Evolutionary conservation across 306 rosid genomes (phyloP), one percentile per base, ranked within the genome.

Genomic region (Corylus heterophylla): DNA sequence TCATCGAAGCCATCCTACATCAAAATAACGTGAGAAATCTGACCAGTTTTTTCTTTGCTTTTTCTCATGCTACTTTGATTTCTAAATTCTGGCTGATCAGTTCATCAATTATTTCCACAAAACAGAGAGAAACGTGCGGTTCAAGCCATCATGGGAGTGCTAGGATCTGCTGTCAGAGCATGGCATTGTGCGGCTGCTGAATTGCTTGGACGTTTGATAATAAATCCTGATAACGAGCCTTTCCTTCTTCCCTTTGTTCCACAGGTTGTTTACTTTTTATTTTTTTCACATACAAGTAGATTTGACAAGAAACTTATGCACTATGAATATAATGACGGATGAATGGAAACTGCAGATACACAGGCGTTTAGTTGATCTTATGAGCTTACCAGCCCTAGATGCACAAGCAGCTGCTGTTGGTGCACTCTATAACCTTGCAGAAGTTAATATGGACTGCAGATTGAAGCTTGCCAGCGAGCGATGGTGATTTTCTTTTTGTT

Each of bases 101-200:
- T 67, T 72, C 62, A 14, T 49, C 31, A 22, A 45, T 42, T 71
- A 44, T 64, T 69, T 82, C 74, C 59, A 27, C 31, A 16, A 31
- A 49, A 54, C 92, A 93, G 99, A 81, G 99, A 89, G 74, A 96
- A 93, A 78, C 93, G 93, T 56, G 98, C 98, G 45, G 90, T 90
- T 78, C 86, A 89, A 92, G 98, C 96, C 69, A 90, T 96, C 82
- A 89, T 96, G 94, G 98, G 99, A 47, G 89, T 96, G 89, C 82
- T 96, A 77, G 97, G 86, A 70, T 93, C 97, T 78, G 37, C 92
- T 1, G 92, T 93, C 77, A 96, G 89, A 88, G 94, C 92, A 66
- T 96, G 99, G 99, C 96, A 93, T 81, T 93, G 99, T 84, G 93
- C 94, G 42, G 92, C 97, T 70, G 97, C 98, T 16, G 99, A 96